Percentiles rank a stretch among this genome's conserved stretches.
Conservation (phyloP, 495 filamentous ascomycete species). For the Hypomontagnella monticulosa region DNA sequence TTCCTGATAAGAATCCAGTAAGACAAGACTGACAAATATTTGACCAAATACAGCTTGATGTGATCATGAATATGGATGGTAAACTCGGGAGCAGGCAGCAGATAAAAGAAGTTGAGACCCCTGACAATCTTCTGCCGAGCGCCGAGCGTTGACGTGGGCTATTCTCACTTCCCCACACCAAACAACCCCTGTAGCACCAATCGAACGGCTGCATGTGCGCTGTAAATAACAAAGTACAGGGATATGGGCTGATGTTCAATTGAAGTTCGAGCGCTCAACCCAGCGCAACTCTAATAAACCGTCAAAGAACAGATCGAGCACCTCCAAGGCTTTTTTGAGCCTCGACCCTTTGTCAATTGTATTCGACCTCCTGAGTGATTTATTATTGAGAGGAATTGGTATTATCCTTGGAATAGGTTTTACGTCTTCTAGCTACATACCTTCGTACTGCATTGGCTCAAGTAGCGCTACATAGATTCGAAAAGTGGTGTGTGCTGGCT, state of each 20-base stretch:
- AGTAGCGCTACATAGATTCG: too few species aligned
- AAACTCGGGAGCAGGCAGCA: neutral
- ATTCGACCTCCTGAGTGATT: too few species aligned
- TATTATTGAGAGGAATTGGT: too few species aligned
- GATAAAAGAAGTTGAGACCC: neutral
- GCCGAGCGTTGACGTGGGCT: conserved; percentile 30
- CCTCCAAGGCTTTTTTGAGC: neutral
- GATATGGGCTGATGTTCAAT: neutral
- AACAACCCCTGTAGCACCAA: conserved; percentile 14
- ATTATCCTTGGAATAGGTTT: too few species aligned
- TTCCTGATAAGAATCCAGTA: too few species aligned
- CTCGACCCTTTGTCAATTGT: neutral
- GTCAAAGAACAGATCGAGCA: neutral
- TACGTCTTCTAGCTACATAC: too few species aligned
- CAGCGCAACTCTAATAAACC: conserved; percentile 5
- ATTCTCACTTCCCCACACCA: conserved; percentile 23
- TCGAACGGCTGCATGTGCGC: neutral
- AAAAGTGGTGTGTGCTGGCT: too few species aligned
- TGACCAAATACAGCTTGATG: neutral
- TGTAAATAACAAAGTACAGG: neutral
- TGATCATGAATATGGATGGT: neutral
- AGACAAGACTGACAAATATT: too few species aligned
- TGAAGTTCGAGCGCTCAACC: conserved; percentile 7
- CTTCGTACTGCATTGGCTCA: too few species aligned
- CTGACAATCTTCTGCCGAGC: conserved; percentile 8